Evolutionary conservation across 192 early-diverging fungal genomes (phyloP), one percentile per base, ranked within the genome.

Genomic region (Rhizophagus clarus): DNA sequence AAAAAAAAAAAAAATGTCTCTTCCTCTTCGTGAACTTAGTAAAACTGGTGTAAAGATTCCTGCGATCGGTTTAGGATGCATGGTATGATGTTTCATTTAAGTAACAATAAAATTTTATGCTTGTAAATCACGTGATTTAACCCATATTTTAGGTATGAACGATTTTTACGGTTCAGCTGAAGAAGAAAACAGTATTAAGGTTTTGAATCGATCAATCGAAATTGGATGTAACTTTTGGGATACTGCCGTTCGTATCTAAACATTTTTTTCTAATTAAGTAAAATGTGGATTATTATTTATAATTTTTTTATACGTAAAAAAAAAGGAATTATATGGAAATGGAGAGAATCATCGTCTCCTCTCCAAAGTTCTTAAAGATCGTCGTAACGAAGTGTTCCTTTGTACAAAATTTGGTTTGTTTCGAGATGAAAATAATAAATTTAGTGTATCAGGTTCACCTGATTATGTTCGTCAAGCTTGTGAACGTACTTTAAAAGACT

Each of bases 351-450:
- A 92, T 64, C 26, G 61, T 31, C 80, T 92, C 1, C 66, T 93
- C 14, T 82, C 83, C 20, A 84, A 87, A 49, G 83, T 87, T 17
- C 74, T 91, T 5, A 85, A 90, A 74, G 80, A 82, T 10, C 82
- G 82, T 17, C 82, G 90, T 62, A 77, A 86, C 32, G 81, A 88
- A 37, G 85, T 92, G 20, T 92, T 91, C 72, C 40, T 91, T 32
- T 87, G 85, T 73, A 90, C 92, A 32, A 93, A 93, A 83, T 92
- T 93, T 82, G 90, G 87, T 28, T 77, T 88, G 24, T 26, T 32
- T 29, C 77, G 72, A 64, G 49, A 51, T 51, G 0, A 1, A 51
- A 51, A 12, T 45, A 2, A 11, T 45, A 11, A 6, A 51, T 17
- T 20, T 14, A 17, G 78, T n/a, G 61, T 88, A 61, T 45, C 76